These are phyloP conservation scores for Ustilago bromivora DNA, from an alignment of 1,284 basidiomycete genomes.

Conservation along the genomic window DNA sequence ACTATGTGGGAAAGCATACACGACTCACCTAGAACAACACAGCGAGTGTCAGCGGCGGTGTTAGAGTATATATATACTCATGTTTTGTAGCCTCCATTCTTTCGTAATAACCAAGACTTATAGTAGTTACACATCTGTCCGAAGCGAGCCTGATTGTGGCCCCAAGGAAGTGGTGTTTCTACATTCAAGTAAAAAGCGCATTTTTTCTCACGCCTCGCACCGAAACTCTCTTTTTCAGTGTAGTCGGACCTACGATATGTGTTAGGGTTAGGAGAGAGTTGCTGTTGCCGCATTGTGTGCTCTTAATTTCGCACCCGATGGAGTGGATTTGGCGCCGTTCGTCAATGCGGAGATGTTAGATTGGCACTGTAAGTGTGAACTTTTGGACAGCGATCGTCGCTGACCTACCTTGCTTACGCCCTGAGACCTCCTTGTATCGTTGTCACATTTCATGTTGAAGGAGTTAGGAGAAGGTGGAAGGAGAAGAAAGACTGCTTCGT, in stretches of 20 bases:
- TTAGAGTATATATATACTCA: too few relatives aligned
- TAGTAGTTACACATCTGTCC: too few relatives aligned
- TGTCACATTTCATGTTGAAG: background rate
- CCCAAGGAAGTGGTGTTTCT: too few relatives aligned
- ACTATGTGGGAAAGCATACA: too few relatives aligned
- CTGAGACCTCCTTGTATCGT: background rate
- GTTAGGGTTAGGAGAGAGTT: background rate
- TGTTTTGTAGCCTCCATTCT: too few relatives aligned
- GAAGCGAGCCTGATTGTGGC: too few relatives aligned
- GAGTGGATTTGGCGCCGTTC: background rate
- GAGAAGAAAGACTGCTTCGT: background rate
- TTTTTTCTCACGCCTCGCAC: slow-evolving; percentile 4
- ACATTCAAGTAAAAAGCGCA: background rate
- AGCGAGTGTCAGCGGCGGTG: too few relatives aligned
- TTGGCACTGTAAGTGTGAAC: background rate
- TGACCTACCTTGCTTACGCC: background rate
- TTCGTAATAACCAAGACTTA: too few relatives aligned
- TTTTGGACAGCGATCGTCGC: background rate
- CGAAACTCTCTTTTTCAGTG: background rate
- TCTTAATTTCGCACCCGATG: background rate
- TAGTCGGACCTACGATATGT: background rate
- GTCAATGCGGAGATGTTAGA: background rate
- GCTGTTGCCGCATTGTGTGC: background rate
- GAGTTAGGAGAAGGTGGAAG: background rate
- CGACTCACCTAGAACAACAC: too few relatives aligned